Base-by-base conservation (phyloP, 2,329 filamentous ascomycete genomes). In the Colletotrichum spaethianum region DNA sequence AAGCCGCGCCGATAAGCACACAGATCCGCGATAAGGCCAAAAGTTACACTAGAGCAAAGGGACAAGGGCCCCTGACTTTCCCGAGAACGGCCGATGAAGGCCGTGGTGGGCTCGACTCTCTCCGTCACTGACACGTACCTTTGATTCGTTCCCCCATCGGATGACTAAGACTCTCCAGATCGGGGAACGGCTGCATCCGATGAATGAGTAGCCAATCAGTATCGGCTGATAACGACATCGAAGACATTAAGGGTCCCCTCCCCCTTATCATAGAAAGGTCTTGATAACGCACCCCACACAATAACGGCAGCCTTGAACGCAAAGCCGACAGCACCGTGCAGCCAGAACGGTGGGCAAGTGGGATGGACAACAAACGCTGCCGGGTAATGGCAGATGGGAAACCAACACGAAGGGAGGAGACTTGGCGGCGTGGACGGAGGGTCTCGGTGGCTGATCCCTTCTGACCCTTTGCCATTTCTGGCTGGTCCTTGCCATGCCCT, bases 171-270 rank as follows among this genome's bases (percentile, higher is more conserved):
- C 31, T 5, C 3, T 31, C 60, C 42, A 12, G 31, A 70, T 73
- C 70, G 69, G 60, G 64, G 66, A 62, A 68, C 64, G 60, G 70
- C 70, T 56, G 40, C 28, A 53, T 73, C 70, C 70, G 70, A 73
- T 38, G 44, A 23, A 14, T 4, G 7, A 2, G 12, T 18, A 3
- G 14, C 72, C 72, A 74, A 74, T 74, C 50, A 74, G 18, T 0
- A 20, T 6, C n/a, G 31, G 14, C 50, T 63, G 72, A 74, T 74
- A 74, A 74, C 63, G 31, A 56, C 68, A 31, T 44, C 26, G 63
- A 73, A 55, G 53, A 67, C 48, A 50, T 72, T 73, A 59, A 72
- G 63, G 72, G 68, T 67, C 53, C 40, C 59, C 46, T 61, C n/a
- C n/a, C n/a, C n/a, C n/a, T n/a, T n/a, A n/a, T n/a, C n/a, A n/a